Conservation (phyloP, 345 rosid species). For the Sonneratia alba region DNA sequence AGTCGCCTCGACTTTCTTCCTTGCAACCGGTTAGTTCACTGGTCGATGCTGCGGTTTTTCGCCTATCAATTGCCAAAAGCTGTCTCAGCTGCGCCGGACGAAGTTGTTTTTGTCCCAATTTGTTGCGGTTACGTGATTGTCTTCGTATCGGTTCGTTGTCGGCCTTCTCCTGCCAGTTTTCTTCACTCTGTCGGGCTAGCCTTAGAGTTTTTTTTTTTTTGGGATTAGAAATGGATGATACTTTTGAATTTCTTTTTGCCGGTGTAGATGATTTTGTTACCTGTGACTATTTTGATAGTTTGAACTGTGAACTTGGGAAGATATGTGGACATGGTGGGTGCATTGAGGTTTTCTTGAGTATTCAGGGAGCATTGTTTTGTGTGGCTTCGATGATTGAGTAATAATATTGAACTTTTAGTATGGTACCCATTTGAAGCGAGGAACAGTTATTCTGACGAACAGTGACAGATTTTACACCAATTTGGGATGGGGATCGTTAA, state of each 20-base stretch:
- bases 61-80: background rate
- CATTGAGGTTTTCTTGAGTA: background rate
- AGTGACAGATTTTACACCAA: background rate
- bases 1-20: constrained; percentile 13
- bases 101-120: background rate
- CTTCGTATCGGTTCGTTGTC: background rate
- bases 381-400: background rate
- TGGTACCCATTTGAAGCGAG: background rate
- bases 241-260: background rate
- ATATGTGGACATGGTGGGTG: background rate
- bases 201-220: background rate
- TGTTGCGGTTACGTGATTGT: background rate
- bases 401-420: background rate
- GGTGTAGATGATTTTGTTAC: background rate
- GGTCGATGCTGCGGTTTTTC: background rate
- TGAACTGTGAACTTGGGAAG: background rate
- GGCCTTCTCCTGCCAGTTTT: background rate
- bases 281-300: background rate
- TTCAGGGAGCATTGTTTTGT: background rate
- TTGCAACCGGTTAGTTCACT: constrained; percentile 13
- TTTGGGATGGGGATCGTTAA: background rate
- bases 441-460: background rate
- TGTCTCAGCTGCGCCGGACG: constrained; percentile 2
- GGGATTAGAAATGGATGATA: background rate
- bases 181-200: background rate